These are phyloP conservation scores for Rugiboletus extremiorientalis DNA, from an alignment of 1,284 basidiomycete genomes.

Conservation along the genomic window DNA sequence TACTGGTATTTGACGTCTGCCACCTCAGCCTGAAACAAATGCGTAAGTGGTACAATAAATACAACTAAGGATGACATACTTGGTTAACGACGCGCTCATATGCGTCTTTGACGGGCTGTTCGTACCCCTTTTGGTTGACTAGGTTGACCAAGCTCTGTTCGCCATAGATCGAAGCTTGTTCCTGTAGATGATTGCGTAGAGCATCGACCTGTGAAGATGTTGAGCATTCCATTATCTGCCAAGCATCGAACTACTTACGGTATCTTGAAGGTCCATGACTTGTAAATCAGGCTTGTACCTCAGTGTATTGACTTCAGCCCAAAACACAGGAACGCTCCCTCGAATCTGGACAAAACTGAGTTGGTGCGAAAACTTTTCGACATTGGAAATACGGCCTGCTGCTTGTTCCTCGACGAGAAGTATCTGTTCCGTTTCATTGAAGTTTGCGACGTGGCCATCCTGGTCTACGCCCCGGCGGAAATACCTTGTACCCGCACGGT, in stretches of 20 bases:
- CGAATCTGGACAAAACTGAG: slow-evolving; percentile 92
- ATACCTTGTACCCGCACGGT: slow-evolving; percentile 95
- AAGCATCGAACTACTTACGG: slow-evolving; percentile 48
- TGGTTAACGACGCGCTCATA: slow-evolving; percentile 81
- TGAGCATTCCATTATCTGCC: slow-evolving; percentile 5
- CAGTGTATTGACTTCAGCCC: slow-evolving; percentile 97
- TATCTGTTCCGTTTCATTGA: slow-evolving; percentile 94
- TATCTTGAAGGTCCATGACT: slow-evolving; percentile 90
- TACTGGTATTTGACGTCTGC: slow-evolving; percentile 86
- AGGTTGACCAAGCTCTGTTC: slow-evolving; percentile 86
- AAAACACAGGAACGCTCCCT: slow-evolving; percentile 93
- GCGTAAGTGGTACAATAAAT: slow-evolving; percentile 2
- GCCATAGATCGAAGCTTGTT: slow-evolving; percentile 79
- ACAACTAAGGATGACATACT: slow-evolving; percentile 35
- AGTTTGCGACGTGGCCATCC: slow-evolving; percentile 84
- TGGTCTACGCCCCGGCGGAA: slow-evolving; percentile 93
- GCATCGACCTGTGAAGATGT: slow-evolving; percentile 57
- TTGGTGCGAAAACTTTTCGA: slow-evolving; percentile 57
- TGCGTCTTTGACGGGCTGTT: slow-evolving; percentile 94
- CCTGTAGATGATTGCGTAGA: slow-evolving; percentile 74
- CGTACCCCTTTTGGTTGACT: slow-evolving; percentile 94
- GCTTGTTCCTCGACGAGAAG: slow-evolving; percentile 70
- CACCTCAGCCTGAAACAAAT: slow-evolving; percentile 49
- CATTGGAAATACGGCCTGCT: slow-evolving; percentile 40
- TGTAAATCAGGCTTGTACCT: slow-evolving; percentile 97